Evolutionary conservation across 352 stramenopile genomes (phyloP).

Genomic region (Phytophthora melonis): DNA sequence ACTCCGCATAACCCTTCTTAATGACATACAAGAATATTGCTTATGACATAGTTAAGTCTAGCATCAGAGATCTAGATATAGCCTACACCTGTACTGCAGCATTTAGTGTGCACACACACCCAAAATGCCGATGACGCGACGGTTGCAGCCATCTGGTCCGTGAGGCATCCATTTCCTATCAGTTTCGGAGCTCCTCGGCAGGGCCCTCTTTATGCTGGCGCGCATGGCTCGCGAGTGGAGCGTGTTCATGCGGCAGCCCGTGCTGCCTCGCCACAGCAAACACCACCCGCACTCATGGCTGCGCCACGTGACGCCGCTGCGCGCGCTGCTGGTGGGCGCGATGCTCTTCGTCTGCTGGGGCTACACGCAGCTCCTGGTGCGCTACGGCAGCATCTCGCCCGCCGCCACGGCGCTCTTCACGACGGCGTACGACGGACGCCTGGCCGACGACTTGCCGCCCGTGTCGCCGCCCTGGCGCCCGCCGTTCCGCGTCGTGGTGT

Average conservation of each 20-base stretch:
- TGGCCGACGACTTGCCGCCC: conserved; percentile 51
- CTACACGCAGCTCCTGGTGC: conserved; percentile 73
- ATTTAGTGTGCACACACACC: not conserved
- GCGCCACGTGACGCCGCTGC: conserved; percentile 52
- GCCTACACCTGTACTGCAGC: not conserved
- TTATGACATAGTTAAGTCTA: too few species aligned
- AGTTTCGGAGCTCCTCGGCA: not conserved
- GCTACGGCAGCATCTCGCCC: conserved; percentile 83
- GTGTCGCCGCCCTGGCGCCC: conserved; percentile 63
- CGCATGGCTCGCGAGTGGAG: conserved; percentile 42
- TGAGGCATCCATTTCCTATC: conserved; percentile 34
- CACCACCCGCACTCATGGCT: conserved; percentile 41
- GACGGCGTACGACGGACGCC: conserved; percentile 58
- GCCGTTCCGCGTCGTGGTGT: conserved; percentile 82
- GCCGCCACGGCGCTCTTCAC: conserved; percentile 74
- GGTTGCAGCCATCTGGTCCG: not conserved
- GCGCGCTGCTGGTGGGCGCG: conserved; percentile 39
- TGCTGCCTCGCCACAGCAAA: conserved; percentile 57
- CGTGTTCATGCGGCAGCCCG: conserved; percentile 71
- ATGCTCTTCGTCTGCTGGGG: conserved; percentile 49
- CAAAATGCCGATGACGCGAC: not conserved
- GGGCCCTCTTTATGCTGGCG: conserved; percentile 20
- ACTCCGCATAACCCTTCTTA: not conserved
- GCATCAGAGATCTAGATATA: not conserved
- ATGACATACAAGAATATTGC: too few species aligned